Evolutionary conservation across 441 rosid genomes (phyloP).

Genomic region (Populus tomentosa): DNA sequence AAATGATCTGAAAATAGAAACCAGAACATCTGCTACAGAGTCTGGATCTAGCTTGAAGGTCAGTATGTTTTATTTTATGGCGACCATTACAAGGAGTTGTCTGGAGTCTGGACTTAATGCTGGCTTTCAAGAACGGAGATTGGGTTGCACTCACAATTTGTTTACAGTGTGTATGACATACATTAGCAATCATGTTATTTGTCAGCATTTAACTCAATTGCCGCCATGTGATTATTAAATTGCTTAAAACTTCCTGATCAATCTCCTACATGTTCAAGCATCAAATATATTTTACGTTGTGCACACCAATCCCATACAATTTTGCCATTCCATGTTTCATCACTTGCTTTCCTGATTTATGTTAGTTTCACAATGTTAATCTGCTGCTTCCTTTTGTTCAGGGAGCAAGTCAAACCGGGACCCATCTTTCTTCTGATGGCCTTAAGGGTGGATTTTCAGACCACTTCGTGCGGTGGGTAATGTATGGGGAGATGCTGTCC

Average conservation of each 20-base stretch:
- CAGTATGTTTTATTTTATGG: slow-evolving; percentile 8
- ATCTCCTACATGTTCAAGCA: neutral
- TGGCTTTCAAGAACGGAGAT: neutral
- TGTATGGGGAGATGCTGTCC: slow-evolving; percentile 51
- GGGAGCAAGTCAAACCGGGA: slow-evolving; percentile 39
- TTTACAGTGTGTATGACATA: no score
- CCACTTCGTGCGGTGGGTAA: slow-evolving; percentile 65
- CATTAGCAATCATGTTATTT: no score
- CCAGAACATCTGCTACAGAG: slow-evolving; percentile 38
- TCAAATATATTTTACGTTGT: neutral
- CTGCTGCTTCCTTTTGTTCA: slow-evolving; percentile 7
- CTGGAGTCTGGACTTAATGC: neutral
- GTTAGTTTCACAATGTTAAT: neutral
- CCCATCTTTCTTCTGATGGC: slow-evolving; percentile 19
- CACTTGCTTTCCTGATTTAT: neutral
- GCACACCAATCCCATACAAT: no score
- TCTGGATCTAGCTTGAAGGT: slow-evolving; percentile 54
- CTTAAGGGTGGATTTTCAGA: slow-evolving; percentile 34
- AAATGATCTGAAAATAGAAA: slow-evolving; percentile 34
- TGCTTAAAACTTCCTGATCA: neutral
- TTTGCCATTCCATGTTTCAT: neutral
- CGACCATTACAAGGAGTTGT: neutral
- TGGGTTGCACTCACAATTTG: neutral
- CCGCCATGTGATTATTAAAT: no score
- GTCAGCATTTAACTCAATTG: no score